Base-by-base conservation (phyloP, 768 basidiomycete genomes). In the Tulasnella sp. region DNA sequence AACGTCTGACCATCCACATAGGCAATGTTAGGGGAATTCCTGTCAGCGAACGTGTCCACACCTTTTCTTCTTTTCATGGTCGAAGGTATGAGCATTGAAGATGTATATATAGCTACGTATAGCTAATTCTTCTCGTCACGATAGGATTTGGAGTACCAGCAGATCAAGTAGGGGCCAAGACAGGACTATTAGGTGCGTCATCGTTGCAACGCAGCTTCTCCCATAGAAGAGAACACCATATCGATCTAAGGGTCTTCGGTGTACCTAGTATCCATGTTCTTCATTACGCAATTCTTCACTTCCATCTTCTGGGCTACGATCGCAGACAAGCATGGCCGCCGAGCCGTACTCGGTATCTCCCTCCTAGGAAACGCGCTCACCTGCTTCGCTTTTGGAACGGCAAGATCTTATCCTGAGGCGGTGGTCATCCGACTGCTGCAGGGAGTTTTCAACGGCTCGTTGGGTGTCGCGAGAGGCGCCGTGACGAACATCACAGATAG, bases 51-150 rank as follows among this genome's bases (percentile, higher is more conserved):
- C 69, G 88, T 91, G 48, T 89, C 85, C 24, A 89, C 84, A 30
- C 93, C 92, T 5, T 96, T 94, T 69, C 71, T 97, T 56, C 73
- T 97, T 45, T 92, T 92, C 74, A 97, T 97, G 92, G 90, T 96
- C 56, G 87, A 86, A 79, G 83, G 89, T 72, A 49, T 7, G 63
- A 77, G 62, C 50, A 15, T 4, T 49, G 34, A 22, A 29, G 29
- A 50, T 11, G 19, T 17, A 24, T 15, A 21, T n/a, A 41, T 51
- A 15, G 38, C 53, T 45, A 7, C 43, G 12, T 4, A 41, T 15
- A 29, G 7, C 4, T 43, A 7, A 21, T 19, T 22, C 24, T 7
- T 30, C 38, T 29, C 30, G 17, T 41, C n/a, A 15, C 15, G 24
- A 45, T 19, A 46, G 49, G 27, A 15, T 86, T 86, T 66, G 80